phyloP scores from a whole-genome alignment of 495 filamentous ascomycete species.

The Podospora appendiculata region DNA sequence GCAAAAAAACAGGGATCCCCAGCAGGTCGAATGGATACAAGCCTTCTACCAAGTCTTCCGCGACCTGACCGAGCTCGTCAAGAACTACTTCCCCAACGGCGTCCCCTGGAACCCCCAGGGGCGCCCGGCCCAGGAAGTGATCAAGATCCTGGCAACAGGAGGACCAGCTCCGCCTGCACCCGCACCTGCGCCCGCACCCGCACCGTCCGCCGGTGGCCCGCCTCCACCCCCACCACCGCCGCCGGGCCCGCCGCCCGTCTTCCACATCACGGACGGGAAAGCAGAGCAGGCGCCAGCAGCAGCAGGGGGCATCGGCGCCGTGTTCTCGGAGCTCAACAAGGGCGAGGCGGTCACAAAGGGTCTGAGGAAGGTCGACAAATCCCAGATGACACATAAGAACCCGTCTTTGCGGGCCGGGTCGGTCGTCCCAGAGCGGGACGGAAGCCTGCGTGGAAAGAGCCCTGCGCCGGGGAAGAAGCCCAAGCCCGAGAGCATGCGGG shows the following conservation, averaged over 20 bases:
- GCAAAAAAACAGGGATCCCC: slow-evolving; percentile 49
- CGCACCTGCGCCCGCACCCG: slow-evolving; percentile 21
- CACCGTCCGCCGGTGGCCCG: slow-evolving; percentile 36
- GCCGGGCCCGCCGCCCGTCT: slow-evolving; percentile 46
- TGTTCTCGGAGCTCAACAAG: slow-evolving; percentile 86
- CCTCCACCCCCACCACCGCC: slow-evolving; percentile 79
- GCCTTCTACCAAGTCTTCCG: slow-evolving; percentile 83
- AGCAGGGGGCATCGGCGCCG: slow-evolving; percentile 61
- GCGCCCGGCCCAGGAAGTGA: slow-evolving; percentile 62
- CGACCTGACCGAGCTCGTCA: slow-evolving; percentile 70
- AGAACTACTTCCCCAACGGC: slow-evolving; percentile 68
- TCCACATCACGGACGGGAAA: slow-evolving; percentile 40
- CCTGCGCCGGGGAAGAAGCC: slow-evolving; percentile 84
- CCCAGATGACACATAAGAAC: slow-evolving; percentile 98
- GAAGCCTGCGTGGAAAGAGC: slow-evolving; percentile 60
- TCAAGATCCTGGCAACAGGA: slow-evolving; percentile 28
- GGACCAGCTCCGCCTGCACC: slow-evolving; percentile 1
- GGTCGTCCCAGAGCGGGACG: slow-evolving; percentile 54
- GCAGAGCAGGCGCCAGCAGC: slow-evolving; percentile 13
- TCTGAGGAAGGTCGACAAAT: slow-evolving; percentile 86
- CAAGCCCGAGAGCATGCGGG: slow-evolving; percentile 89
- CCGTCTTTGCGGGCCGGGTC: slow-evolving; percentile 73
- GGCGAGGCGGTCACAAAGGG: slow-evolving; percentile 79
- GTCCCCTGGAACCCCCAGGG: slow-evolving; percentile 86
- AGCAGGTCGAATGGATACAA: slow-evolving; percentile 78